Evolutionary conservation across 345 rosid species (phyloP).

Genomic region (Gossypium herbaceum): DNA sequence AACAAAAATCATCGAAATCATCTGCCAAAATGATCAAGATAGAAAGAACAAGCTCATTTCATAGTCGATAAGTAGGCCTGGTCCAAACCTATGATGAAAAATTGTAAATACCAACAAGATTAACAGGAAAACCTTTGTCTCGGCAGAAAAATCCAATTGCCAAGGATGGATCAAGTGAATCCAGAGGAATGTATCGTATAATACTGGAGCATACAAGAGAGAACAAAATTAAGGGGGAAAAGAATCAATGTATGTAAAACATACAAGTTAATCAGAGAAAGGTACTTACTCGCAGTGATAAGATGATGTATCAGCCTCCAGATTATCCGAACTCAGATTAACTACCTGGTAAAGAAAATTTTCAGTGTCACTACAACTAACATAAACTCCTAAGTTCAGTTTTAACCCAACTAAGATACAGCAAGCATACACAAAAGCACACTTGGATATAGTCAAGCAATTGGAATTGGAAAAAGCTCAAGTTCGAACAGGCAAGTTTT

Average conservation of each 20-base stretch:
- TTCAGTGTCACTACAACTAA: constrained; percentile 1
- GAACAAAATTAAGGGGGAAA: not conserved
- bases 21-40: constrained; percentile 31
- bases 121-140: constrained; percentile 55
- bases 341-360: constrained; percentile 42
- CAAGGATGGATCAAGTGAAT: constrained; percentile 77
- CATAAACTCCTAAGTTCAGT: not conserved
- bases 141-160: constrained; percentile 92
- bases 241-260: not conserved
- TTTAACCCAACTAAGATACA: not conserved
- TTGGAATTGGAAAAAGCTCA: not conserved
- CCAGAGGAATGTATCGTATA: constrained; percentile 58
- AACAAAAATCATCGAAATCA: constrained; percentile 76
- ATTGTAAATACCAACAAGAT: not conserved
- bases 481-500: not conserved
- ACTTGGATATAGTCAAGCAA: not conserved
- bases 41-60: not conserved
- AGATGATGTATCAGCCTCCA: constrained; percentile 75
- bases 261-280: not conserved
- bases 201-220: constrained; percentile 33
- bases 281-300: constrained; percentile 73
- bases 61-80: not conserved
- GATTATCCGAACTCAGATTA: constrained; percentile 42
- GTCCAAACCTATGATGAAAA: not conserved
- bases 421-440: not conserved